These are phyloP conservation scores for Solanum chilense DNA, from an alignment of 257 asterid species.

Conservation along the genomic window DNA sequence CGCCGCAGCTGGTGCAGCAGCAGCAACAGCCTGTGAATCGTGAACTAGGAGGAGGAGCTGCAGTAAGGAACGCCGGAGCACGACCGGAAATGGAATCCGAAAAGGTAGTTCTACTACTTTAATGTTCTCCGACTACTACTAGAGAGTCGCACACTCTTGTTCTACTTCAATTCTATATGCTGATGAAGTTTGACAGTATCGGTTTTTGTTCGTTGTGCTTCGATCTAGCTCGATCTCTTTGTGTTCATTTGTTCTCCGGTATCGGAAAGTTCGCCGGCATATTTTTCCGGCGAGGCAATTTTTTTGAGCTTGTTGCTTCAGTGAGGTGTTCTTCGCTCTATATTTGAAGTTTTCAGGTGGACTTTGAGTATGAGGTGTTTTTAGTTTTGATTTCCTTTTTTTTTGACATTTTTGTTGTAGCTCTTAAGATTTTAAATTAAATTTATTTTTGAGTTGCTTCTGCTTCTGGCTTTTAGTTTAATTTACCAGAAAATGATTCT, in stretches of 20 bases:
- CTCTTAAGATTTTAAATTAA: not conserved
- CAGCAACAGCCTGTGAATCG: not conserved
- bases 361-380: not conserved
- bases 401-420: not conserved
- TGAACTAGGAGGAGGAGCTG: slow-evolving; percentile 43
- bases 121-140: not conserved
- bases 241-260: slow-evolving; percentile 1
- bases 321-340: not conserved
- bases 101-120: slow-evolving; percentile 25
- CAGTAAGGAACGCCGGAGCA: slow-evolving; percentile 27
- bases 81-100: slow-evolving; percentile 49
- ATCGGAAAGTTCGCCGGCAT: slow-evolving; percentile 8
- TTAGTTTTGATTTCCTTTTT: not conserved
- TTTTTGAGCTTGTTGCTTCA: not conserved
- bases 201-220: not conserved
- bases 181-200: not conserved
- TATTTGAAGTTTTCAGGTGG: not conserved
- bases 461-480: not conserved
- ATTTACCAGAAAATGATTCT: not conserved
- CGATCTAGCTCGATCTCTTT: slow-evolving; percentile 42
- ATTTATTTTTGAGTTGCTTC: not conserved
- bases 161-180: not conserved
- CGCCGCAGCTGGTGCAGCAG: not conserved
- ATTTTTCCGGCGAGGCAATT: slow-evolving; percentile 16
- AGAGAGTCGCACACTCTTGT: not conserved